Percentiles rank a stretch among this genome's conserved stretches.
Evolutionary conservation across 108 stramenopile species (phyloP).

Genomic region (Discostella pseudostelligera): DNA sequence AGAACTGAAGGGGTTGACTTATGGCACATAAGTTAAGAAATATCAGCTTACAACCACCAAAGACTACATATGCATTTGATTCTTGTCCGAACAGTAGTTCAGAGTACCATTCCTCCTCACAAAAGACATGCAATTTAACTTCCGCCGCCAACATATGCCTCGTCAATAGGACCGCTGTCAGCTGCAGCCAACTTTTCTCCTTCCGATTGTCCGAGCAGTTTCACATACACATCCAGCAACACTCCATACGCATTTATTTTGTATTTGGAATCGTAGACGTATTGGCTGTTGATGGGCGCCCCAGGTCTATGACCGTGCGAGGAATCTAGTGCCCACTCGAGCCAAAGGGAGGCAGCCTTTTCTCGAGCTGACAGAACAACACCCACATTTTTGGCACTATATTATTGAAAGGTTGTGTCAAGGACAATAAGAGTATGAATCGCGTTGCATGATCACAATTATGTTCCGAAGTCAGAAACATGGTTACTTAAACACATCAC

Average conservation of each 20-base stretch:
- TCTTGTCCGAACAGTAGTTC: too few species aligned
- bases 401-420: too few species aligned
- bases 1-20: conserved; percentile 73
- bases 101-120: too few species aligned
- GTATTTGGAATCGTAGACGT: conserved; percentile 82
- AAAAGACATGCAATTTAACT: too few species aligned
- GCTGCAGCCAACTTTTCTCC: conserved; percentile 69
- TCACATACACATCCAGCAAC: conserved; percentile 54
- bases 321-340: conserved; percentile 58
- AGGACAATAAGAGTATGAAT: too few species aligned
- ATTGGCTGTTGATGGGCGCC: conserved; percentile 75
- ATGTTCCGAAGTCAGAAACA: too few species aligned
- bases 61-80: too few species aligned
- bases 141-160: conserved; percentile 86
- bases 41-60: too few species aligned
- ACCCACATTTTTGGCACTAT: conserved; percentile 56
- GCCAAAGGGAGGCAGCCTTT: conserved; percentile 60
- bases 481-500: neutral
- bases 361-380: conserved; percentile 54
- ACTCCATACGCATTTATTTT: conserved; percentile 70
- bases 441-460: too few species aligned
- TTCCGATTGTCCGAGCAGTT: conserved; percentile 56
- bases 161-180: conserved; percentile 80
- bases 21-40: conserved; percentile 72
- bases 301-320: conserved; percentile 70